Base-by-base conservation (phyloP, 192 early-diverging fungal genomes). In the Helicostylum pulchrum region DNA sequence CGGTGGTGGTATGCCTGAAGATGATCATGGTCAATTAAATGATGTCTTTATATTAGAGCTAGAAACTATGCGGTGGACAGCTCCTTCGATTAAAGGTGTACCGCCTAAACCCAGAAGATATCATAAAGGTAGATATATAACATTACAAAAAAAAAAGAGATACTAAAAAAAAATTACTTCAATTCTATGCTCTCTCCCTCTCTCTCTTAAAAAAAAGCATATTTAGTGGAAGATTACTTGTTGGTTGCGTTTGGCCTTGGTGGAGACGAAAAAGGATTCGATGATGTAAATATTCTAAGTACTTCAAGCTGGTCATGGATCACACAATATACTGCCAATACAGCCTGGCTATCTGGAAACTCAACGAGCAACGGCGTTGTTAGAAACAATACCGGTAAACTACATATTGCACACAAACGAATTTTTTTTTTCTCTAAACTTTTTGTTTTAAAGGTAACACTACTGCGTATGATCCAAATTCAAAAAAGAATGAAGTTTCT, bases 71-170 rank as follows among this genome's bases (percentile, higher is more conserved):
- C 49, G 57, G 23, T 72, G 70, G 70, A 72, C 47, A 0, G 64
- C 70, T 21, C 70, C 70, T 17, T 66, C 56, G 0, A 61, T 65
- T 15, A 54, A 44, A 23, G 64, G 64, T 7, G 57, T 65, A 3
- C 70, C 70, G 4, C 70, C 70, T 17, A 50, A 57, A 36, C 70
- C 70, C 0, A 60, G 70, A 20, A 72, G 59, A 57, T 72, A 65
- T 34, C 70, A 72, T 50, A 48, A 72, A 72, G 64, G 70, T 65
- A 65, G 15, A 7, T 14, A 26, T 49, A 30, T 11, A 23, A 30
- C 7, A n/a, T 23, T 42, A 12, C n/a, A n/a, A n/a, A 51, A 60
- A 12, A 61, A 48, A 31, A 61, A 48, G 14, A 23, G 14, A 47
- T 0, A 61, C 7, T n/a, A 11, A 31, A 53, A 23, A 20, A 46